A percentile compares a stretch with the other conserved stretches of the same genome.
Evolutionary conservation across 208 protist genomes (phyloP).

Genomic region (Leptomonas pyrrhocoris): DNA sequence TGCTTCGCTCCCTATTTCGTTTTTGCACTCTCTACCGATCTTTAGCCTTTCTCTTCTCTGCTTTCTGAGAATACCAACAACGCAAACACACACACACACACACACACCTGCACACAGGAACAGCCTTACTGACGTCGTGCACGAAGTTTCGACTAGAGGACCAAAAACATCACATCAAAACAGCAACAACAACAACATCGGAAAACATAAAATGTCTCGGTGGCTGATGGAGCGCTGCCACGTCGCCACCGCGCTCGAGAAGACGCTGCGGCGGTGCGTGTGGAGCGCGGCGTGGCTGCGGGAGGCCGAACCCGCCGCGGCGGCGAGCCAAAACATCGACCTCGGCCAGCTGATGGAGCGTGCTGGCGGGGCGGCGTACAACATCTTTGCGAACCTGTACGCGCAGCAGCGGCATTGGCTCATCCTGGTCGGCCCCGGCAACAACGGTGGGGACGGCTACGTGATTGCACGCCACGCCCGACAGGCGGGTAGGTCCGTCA

Average conservation of each 20-base stretch:
- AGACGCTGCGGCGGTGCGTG: conserved; percentile 32
- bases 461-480: conserved; percentile 70
- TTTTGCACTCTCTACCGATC: too few species aligned
- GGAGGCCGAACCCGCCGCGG: conserved; percentile 61
- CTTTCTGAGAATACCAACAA: neutral
- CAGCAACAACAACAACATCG: neutral
- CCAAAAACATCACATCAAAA: neutral
- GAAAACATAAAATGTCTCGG: conserved; percentile 25
- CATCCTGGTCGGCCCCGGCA: conserved; percentile 79
- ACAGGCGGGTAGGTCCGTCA: conserved; percentile 42
- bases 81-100: conserved; percentile 23
- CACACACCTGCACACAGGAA: conserved; percentile 7
- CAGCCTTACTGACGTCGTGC: neutral
- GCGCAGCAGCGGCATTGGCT: conserved; percentile 53
- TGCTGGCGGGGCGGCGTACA: conserved; percentile 63
- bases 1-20: too few species aligned
- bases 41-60: neutral
- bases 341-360: conserved; percentile 75
- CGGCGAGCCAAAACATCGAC: conserved; percentile 48
- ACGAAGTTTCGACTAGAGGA: too few species aligned
- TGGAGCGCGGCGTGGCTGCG: conserved; percentile 81
- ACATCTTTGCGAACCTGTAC: conserved; percentile 48
- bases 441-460: conserved; percentile 90
- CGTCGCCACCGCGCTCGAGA: conserved; percentile 27
- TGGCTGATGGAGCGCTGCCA: conserved; percentile 31